These are phyloP conservation scores for Annulohypoxylon maeteangense DNA, from an alignment of 495 filamentous ascomycete genomes.

Conservation along the genomic window DNA sequence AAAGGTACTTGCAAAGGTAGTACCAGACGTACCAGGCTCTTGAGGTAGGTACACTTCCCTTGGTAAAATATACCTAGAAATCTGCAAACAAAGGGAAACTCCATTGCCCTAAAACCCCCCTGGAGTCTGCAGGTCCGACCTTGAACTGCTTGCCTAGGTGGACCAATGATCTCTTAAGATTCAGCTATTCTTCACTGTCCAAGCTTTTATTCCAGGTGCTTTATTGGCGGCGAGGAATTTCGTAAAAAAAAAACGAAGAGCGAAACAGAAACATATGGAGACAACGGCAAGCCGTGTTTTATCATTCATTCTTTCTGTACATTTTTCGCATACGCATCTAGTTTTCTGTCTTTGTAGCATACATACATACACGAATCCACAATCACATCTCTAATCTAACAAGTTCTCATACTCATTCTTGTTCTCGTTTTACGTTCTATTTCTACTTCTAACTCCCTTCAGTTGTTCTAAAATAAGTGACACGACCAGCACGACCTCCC, in stretches of 20 bases:
- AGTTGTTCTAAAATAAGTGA: conserved; percentile 27
- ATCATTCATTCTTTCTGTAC: conserved; percentile 24
- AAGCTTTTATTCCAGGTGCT: conserved; percentile 31
- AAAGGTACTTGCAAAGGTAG: conserved; percentile 9
- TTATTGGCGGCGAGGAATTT: conserved; percentile 39
- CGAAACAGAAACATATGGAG: conserved; percentile 41
- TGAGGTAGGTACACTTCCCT: conserved; percentile 7
- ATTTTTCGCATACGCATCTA: conserved; percentile 25
- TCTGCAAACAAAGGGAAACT: conserved; percentile 25
- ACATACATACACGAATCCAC: neutral
- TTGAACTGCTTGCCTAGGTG: neutral
- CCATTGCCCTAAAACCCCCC: conserved; percentile 32
- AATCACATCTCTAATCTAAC: conserved; percentile 18
- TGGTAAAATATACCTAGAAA: neutral
- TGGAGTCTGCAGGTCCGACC: conserved; percentile 38
- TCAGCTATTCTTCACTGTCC: conserved; percentile 36
- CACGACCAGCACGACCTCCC: conserved; percentile 13
- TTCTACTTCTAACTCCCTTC: neutral
- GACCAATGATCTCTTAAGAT: conserved; percentile 38
- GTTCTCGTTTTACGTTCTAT: conserved; percentile 12
- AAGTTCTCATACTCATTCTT: conserved; percentile 4
- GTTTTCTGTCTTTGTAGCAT: conserved; percentile 29
- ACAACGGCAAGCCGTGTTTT: conserved; percentile 17
- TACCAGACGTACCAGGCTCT: conserved; percentile 23
- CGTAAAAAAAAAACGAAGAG: conserved; percentile 31